phyloP scores from a whole-genome alignment of 495 filamentous ascomycete genomes.

The Aspergillus biplanus region DNA sequence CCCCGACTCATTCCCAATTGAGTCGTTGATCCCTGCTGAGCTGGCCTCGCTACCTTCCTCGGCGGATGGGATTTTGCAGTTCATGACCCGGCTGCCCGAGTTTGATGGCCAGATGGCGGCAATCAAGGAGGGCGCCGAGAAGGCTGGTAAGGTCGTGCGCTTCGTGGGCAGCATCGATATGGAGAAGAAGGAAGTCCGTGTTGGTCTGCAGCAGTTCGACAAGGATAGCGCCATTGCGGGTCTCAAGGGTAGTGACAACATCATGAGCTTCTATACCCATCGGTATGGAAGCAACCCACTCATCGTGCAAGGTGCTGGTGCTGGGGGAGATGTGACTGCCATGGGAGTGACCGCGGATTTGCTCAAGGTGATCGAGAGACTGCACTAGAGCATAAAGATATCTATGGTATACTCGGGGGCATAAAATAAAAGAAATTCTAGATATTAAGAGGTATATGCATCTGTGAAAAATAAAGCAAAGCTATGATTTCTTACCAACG shows the following conservation, averaged over 20 bases:
- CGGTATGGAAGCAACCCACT: slow-evolving; percentile 87
- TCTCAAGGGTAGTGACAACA: slow-evolving; percentile 95
- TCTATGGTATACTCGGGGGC: background rate
- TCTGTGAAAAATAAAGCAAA: too few relatives aligned
- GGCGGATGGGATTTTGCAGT: slow-evolving; percentile 63
- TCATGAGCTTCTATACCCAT: slow-evolving; percentile 96
- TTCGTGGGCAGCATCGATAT: slow-evolving; percentile 95
- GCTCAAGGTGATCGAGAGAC: slow-evolving; percentile 73
- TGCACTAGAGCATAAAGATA: slow-evolving; percentile 22
- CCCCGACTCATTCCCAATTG: slow-evolving; percentile 85
- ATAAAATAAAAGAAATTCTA: background rate
- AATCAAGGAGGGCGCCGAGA: slow-evolving; percentile 75
- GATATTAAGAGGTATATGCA: too few relatives aligned
- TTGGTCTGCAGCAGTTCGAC: slow-evolving; percentile 86
- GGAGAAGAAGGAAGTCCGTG: slow-evolving; percentile 72
- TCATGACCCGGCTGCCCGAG: slow-evolving; percentile 72
- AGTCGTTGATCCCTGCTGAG: slow-evolving; percentile 84
- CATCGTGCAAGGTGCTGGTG: slow-evolving; percentile 93
- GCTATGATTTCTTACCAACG: too few relatives aligned
- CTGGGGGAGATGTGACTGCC: slow-evolving; percentile 92
- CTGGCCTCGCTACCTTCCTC: slow-evolving; percentile 74
- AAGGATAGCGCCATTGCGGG: slow-evolving; percentile 84
- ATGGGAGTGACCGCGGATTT: slow-evolving; percentile 94
- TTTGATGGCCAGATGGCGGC: slow-evolving; percentile 86
- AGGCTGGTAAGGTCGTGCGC: slow-evolving; percentile 86